Percentiles rank a stretch among this genome's conserved stretches.
Evolutionary conservation across 169 alveolate species (phyloP).

Genomic region (Amoebophrya sp.): DNA sequence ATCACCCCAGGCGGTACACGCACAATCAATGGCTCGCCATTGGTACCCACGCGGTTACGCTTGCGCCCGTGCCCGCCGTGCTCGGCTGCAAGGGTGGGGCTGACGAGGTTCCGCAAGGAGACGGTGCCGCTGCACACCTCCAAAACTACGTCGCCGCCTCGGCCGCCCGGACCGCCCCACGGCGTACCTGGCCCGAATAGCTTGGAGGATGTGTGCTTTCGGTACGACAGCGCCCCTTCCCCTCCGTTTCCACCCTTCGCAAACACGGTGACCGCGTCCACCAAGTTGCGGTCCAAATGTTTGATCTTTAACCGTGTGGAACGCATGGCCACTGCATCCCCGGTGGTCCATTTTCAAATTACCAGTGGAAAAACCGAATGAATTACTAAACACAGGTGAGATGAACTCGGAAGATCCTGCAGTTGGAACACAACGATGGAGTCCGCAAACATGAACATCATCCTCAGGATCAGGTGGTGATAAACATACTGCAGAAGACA

Average conservation of each 20-base stretch:
- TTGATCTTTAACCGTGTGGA: not conserved
- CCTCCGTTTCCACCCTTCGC: slow-evolving; percentile 24
- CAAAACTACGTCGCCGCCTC: slow-evolving; percentile 30
- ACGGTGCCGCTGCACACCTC: not conserved
- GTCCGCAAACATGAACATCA: too few relatives aligned
- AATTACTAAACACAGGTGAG: too few relatives aligned
- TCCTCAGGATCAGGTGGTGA: too few relatives aligned
- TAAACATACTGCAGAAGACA: too few relatives aligned
- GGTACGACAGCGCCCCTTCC: slow-evolving; percentile 20
- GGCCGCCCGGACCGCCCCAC: slow-evolving; percentile 21
- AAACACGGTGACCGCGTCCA: not conserved
- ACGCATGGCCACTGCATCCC: not conserved
- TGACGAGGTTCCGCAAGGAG: not conserved
- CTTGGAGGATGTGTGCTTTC: slow-evolving; percentile 27
- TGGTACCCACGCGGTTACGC: not conserved
- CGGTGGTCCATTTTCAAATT: too few relatives aligned
- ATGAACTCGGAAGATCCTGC: too few relatives aligned
- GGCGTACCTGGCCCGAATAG: slow-evolving; percentile 33
- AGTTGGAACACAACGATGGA: too few relatives aligned
- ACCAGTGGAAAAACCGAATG: too few relatives aligned
- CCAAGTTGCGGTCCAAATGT: not conserved
- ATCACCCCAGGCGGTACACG: slow-evolving; percentile 31
- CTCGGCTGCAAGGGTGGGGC: not conserved
- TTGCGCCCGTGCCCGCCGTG: slow-evolving; percentile 26
- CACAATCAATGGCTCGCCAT: not conserved